Evolutionary conservation across 805 yeast genomes (phyloP).

Genomic region (Isabelozyma pseudorhagii): DNA sequence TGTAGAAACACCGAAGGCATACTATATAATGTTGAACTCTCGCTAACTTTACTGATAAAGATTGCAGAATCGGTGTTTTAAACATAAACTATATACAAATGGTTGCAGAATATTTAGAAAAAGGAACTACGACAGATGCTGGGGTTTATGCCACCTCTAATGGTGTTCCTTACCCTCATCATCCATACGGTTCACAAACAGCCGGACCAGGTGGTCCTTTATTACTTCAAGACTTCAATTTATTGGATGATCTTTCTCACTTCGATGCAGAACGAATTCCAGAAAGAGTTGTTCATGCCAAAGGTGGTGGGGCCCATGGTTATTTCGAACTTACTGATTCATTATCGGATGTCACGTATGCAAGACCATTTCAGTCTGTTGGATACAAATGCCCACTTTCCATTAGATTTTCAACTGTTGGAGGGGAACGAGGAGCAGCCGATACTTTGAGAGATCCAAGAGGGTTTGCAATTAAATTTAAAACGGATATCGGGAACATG

Average conservation of each 20-base stretch:
- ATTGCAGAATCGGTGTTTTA: too few relatives aligned
- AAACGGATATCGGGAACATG: conserved; percentile 65
- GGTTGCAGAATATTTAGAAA: background rate
- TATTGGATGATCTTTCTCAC: conserved; percentile 54
- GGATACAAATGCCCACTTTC: conserved; percentile 43
- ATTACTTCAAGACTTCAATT: conserved; percentile 55
- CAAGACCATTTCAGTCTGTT: conserved; percentile 36
- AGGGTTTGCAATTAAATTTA: conserved; percentile 63
- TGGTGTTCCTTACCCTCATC: conserved; percentile 51
- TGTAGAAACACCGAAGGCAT: too few relatives aligned
- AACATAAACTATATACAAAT: background rate
- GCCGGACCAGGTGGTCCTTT: conserved; percentile 59
- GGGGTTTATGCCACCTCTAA: conserved; percentile 46
- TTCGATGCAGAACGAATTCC: conserved; percentile 65
- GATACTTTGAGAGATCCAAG: conserved; percentile 70
- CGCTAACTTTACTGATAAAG: too few relatives aligned
- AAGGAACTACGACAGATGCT: conserved; percentile 4
- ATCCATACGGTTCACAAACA: conserved; percentile 53
- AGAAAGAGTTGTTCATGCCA: conserved; percentile 67
- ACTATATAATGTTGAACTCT: too few relatives aligned
- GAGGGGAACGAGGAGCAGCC: conserved; percentile 66
- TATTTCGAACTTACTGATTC: conserved; percentile 59
- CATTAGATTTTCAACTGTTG: conserved; percentile 62
- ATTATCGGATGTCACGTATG: conserved; percentile 47
- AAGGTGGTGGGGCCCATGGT: conserved; percentile 64